Percentiles rank a stretch among this genome's conserved stretches.
Conservation (phyloP, 345 rosid species). For the Eucalyptus marginata region DNA sequence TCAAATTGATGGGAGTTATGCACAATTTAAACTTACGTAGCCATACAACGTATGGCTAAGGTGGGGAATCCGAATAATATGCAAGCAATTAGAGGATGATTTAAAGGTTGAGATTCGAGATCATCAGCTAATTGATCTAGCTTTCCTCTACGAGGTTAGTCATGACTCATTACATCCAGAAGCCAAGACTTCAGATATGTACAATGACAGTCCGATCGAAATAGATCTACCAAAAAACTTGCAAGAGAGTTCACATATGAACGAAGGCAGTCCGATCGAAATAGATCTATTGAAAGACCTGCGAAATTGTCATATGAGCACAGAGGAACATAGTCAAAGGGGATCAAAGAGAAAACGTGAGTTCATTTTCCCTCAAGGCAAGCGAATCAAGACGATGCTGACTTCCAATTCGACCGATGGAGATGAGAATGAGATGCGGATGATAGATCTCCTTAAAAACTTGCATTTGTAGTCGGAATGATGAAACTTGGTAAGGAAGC, state of each 20-base stretch:
- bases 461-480: no score
- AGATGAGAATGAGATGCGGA: no score
- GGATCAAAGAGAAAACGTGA: no score
- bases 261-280: accelerated
- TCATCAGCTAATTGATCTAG: accelerated
- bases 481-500: no score
- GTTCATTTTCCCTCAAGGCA: no score
- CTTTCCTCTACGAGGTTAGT: neutral
- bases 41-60: neutral
- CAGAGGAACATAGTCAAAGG: no score
- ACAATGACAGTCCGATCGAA: accelerated
- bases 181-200: neutral
- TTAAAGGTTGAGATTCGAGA: accelerated
- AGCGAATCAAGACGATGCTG: no score
- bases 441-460: no score
- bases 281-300: no score
- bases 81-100: neutral
- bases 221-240: neutral
- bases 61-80: neutral
- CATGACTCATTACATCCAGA: neutral
- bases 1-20: neutral
- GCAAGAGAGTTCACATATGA: neutral
- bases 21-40: neutral
- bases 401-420: no score
- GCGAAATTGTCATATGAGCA: no score